These are phyloP conservation scores for Taiwanofungus camphoratus DNA, from an alignment of 1,284 basidiomycete genomes.

Conservation along the genomic window DNA sequence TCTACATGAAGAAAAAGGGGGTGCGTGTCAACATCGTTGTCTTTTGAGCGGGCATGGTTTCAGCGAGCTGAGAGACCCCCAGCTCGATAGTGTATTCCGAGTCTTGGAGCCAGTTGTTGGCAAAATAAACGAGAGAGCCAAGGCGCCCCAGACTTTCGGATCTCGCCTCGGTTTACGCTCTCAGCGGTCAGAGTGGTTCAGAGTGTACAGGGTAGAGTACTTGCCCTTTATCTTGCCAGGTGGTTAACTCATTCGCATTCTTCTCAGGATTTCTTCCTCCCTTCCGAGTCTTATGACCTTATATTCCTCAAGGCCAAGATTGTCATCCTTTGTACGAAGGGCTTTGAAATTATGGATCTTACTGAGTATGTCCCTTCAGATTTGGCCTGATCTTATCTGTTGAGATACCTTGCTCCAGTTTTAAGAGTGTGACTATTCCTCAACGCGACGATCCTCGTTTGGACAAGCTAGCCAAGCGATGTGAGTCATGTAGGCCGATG, in stretches of 20 bases:
- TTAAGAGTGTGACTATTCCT: constrained; percentile 86
- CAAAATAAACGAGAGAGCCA: constrained; percentile 74
- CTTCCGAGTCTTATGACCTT: constrained; percentile 83
- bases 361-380: constrained; percentile 55
- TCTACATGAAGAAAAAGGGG: constrained; percentile 95
- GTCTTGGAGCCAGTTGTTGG: constrained; percentile 89
- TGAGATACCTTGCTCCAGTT: constrained; percentile 38
- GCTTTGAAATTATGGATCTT: constrained; percentile 97
- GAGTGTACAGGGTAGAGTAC: constrained; percentile 65
- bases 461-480: constrained; percentile 71
- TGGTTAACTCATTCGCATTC: not conserved
- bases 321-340: constrained; percentile 86
- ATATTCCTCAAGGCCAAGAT: constrained; percentile 91
- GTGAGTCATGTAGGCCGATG: constrained; percentile 78
- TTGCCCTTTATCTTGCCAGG: not conserved
- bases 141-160: constrained; percentile 60
- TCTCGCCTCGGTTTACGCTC: constrained; percentile 71
- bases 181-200: constrained; percentile 87
- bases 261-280: constrained; percentile 80
- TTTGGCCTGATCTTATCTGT: not conserved
- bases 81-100: constrained; percentile 88
- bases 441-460: constrained; percentile 71
- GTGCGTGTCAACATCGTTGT: constrained; percentile 38
- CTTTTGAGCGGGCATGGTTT: not conserved
- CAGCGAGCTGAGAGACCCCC: constrained; percentile 5